phyloP scores from a whole-genome alignment of 1,284 basidiomycete species.

The Malassezia obtusa region DNA sequence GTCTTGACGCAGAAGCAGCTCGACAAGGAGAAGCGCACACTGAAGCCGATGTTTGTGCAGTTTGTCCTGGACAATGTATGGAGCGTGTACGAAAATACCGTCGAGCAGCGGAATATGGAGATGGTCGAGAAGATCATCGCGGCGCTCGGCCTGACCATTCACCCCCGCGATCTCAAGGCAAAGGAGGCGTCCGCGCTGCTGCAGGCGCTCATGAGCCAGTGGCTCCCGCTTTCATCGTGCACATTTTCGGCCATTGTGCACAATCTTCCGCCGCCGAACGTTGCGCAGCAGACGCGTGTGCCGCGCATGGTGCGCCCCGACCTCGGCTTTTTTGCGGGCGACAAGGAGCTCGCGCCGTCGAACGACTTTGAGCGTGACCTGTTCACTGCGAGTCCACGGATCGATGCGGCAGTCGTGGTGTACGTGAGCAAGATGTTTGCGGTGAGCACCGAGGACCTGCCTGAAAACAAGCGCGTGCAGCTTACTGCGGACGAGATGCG shows the following conservation, averaged over 20 bases:
- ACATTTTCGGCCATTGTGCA: slow-evolving; percentile 88
- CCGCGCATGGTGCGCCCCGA: slow-evolving; percentile 90
- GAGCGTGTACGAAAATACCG: slow-evolving; percentile 64
- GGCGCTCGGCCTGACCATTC: slow-evolving; percentile 71
- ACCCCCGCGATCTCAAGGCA: slow-evolving; percentile 77
- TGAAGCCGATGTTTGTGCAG: slow-evolving; percentile 97
- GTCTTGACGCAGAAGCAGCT: slow-evolving; percentile 85
- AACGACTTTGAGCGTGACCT: slow-evolving; percentile 74
- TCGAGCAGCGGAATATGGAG: slow-evolving; percentile 49
- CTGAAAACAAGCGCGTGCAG: slow-evolving; percentile 55
- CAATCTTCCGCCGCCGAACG: slow-evolving; percentile 73
- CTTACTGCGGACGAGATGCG: slow-evolving; percentile 82
- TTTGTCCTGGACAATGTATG: slow-evolving; percentile 96
- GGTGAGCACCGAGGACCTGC: slow-evolving; percentile 66
- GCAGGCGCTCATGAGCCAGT: slow-evolving; percentile 80
- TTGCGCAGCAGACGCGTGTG: slow-evolving; percentile 71
- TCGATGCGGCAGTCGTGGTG: slow-evolving; percentile 47
- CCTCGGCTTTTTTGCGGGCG: slow-evolving; percentile 47
- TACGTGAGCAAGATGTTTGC: slow-evolving; percentile 99
- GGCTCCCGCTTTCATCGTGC: slow-evolving; percentile 86
- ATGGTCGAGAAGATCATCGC: slow-evolving; percentile 81
- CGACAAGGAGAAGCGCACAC: slow-evolving; percentile 56
- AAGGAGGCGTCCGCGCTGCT: slow-evolving; percentile 80
- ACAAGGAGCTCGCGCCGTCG: slow-evolving; percentile 55
- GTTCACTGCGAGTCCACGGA: slow-evolving; percentile 51